A percentile compares a stretch with the other conserved stretches of the same genome.
These are phyloP conservation scores for Exserohilum rostratum DNA, from an alignment of 2,329 filamentous ascomycete species.

Conservation along the genomic window DNA sequence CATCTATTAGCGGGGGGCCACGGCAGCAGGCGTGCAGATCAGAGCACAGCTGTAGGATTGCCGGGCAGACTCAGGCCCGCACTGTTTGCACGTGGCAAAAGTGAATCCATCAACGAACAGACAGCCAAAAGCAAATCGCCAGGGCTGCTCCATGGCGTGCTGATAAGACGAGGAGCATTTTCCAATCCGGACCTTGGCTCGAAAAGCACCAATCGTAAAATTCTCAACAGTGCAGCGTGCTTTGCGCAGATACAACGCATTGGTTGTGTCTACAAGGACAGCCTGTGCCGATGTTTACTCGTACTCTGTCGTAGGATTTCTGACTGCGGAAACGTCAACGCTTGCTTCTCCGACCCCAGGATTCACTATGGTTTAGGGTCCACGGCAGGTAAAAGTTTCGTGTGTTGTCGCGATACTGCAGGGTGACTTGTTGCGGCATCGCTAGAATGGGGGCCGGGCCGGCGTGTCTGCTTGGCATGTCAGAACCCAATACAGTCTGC, in stretches of 20 bases:
- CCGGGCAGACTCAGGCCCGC: neutral
- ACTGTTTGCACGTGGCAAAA: neutral
- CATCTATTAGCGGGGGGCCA: neutral
- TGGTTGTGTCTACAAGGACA: neutral
- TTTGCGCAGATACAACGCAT: neutral
- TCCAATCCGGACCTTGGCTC: neutral
- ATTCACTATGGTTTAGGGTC: neutral
- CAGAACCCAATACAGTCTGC: constrained; percentile 5
- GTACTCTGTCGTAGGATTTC: neutral
- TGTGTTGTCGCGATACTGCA: constrained; percentile 6
- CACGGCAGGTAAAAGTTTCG: constrained; percentile 1
- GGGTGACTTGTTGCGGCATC: constrained; percentile 6
- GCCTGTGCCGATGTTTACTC: neutral
- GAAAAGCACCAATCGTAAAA: neutral
- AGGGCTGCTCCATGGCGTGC: neutral
- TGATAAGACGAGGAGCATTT: neutral
- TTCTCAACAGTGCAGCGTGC: neutral
- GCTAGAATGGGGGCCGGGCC: neutral
- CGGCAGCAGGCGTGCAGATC: neutral
- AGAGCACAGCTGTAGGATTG: neutral
- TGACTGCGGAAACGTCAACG: neutral
- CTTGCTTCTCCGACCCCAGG: neutral
- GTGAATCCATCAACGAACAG: neutral
- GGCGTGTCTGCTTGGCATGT: constrained; percentile 4
- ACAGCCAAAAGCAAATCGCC: neutral